Evolutionary conservation across 306 rosid species (phyloP).

Genomic region (Hippophae rhamnoides): DNA sequence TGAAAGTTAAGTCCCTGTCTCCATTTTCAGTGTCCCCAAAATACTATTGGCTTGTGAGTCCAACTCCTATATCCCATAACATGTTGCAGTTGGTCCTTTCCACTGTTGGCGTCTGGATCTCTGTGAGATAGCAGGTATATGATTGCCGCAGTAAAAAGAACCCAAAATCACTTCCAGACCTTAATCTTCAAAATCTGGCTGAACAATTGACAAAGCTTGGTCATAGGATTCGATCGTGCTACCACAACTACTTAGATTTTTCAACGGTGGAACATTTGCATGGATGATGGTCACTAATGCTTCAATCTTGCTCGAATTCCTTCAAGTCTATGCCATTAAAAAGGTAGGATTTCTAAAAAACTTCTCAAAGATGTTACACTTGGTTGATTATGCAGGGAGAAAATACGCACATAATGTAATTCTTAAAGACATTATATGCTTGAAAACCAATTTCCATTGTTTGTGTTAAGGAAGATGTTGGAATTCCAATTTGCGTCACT

Average conservation of each 20-base stretch:
- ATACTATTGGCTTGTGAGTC: slow-evolving; percentile 31
- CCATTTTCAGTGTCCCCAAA: slow-evolving; percentile 51
- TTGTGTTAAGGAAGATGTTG: slow-evolving; percentile 48
- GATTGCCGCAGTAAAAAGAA: slow-evolving; percentile 48
- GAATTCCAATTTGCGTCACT: slow-evolving; percentile 32
- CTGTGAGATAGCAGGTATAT: slow-evolving; percentile 71
- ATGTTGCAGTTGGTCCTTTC: slow-evolving; percentile 70
- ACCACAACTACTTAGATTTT: slow-evolving; percentile 55
- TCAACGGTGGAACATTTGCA: slow-evolving; percentile 51
- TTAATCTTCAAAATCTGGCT: slow-evolving; percentile 35
- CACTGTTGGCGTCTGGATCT: slow-evolving; percentile 66
- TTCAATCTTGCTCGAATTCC: slow-evolving; percentile 60
- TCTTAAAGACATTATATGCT: slow-evolving; percentile 63
- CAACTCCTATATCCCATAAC: slow-evolving; percentile 62
- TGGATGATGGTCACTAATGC: slow-evolving; percentile 77
- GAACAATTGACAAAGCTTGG: slow-evolving; percentile 41
- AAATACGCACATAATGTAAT: slow-evolving; percentile 53
- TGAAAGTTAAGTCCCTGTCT: slow-evolving; percentile 31
- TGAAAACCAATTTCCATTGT: slow-evolving; percentile 77
- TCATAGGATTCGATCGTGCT: slow-evolving; percentile 41
- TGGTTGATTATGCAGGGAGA: slow-evolving; percentile 46
- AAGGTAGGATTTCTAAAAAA: slow-evolving; percentile 21
- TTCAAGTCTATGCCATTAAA: slow-evolving; percentile 37
- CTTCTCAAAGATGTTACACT: slow-evolving; percentile 49
- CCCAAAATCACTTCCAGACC: slow-evolving; percentile 36